Evolutionary conservation across 768 basidiomycete species (phyloP).

Genomic region (Termitomyces sp.): DNA sequence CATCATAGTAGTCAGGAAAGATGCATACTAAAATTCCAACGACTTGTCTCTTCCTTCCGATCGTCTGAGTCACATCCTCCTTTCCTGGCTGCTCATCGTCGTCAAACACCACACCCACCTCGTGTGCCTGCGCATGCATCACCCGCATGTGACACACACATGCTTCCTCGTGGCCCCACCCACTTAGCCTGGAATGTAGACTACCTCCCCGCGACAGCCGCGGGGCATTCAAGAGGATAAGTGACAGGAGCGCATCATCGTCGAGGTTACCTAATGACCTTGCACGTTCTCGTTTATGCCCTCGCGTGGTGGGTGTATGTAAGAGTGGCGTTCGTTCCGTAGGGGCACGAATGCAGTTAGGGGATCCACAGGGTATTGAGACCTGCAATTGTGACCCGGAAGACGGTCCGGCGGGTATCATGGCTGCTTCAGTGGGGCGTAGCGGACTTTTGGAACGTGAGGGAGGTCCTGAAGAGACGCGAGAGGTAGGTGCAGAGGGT

Average conservation of each 20-base stretch:
- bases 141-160: slow-evolving; percentile 14
- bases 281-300: slow-evolving; percentile 1
- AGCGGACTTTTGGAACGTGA: slow-evolving; percentile 17
- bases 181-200: slow-evolving; percentile 7
- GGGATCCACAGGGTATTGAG: background rate
- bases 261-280: slow-evolving; percentile 13
- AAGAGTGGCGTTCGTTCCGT: slow-evolving; percentile 10
- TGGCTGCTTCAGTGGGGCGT: background rate
- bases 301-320: background rate
- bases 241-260: slow-evolving; percentile 10
- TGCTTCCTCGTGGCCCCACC: slow-evolving; percentile 11
- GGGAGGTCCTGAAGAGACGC: slow-evolving; percentile 19
- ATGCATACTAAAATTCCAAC: slow-evolving; percentile 65
- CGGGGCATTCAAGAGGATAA: slow-evolving; percentile 15
- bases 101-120: slow-evolving; percentile 5
- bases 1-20: background rate
- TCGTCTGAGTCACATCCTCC: slow-evolving; percentile 19
- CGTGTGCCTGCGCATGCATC: slow-evolving; percentile 5
- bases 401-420: background rate
- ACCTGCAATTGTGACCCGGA: background rate
- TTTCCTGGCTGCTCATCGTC: slow-evolving; percentile 10
- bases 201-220: slow-evolving; percentile 13
- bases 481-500: slow-evolving; percentile 44
- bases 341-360: background rate
- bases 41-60: slow-evolving; percentile 59